Percentiles rank a stretch among this genome's conserved stretches.
Evolutionary conservation across 345 rosid species (phyloP).

Genomic region (Eucalyptus tenuipes): DNA sequence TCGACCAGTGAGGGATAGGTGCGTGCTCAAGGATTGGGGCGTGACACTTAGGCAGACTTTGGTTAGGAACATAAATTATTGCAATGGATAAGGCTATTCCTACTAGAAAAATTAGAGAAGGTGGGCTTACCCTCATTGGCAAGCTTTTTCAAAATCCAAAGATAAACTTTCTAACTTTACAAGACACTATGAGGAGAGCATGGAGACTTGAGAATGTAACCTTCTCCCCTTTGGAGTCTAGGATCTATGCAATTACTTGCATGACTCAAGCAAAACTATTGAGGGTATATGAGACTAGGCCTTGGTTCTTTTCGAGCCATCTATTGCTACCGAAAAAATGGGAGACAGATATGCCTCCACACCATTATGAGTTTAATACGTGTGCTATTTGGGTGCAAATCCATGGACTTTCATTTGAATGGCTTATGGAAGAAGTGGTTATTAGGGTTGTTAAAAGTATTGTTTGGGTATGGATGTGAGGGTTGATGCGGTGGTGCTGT

Average conservation of each 20-base stretch:
- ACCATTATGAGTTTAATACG: neutral
- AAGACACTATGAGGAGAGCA: too few relatives aligned
- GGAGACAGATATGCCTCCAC: neutral
- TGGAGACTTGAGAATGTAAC: neutral
- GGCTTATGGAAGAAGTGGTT: neutral
- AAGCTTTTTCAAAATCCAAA: neutral
- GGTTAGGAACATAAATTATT: neutral
- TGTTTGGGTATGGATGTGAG: neutral
- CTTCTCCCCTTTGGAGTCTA: neutral
- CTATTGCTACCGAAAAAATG: too few relatives aligned
- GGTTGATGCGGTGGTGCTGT: neutral
- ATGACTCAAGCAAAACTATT: neutral
- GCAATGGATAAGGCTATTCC: neutral
- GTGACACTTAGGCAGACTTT: neutral
- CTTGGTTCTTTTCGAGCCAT: neutral
- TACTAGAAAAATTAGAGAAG: neutral
- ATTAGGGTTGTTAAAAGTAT: neutral
- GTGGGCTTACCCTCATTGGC: neutral
- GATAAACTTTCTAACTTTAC: neutral
- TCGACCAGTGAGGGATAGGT: too few relatives aligned
- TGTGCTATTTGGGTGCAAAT: neutral
- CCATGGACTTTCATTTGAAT: neutral
- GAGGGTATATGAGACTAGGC: neutral
- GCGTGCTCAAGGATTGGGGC: too few relatives aligned
- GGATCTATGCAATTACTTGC: too few relatives aligned